Evolutionary conservation across 164 flowering plant species (phyloP), one percentile per base, ranked within the genome.

Genomic region (Sedum album): DNA sequence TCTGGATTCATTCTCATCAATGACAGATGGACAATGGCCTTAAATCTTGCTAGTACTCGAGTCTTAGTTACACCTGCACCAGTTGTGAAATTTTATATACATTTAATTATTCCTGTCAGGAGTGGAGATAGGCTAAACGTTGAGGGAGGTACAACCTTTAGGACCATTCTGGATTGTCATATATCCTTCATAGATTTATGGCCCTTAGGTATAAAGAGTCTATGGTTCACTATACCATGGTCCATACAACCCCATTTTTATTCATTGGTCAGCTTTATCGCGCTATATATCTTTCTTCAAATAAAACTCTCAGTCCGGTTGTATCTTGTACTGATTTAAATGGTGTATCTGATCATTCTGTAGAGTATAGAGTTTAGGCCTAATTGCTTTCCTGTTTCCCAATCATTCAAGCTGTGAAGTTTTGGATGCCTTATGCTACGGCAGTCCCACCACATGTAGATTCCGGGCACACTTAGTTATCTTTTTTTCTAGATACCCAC

Each of bases 161-260:
- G 60, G 60, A 25, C 60, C 60, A 25, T 55, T 55, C 31, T 55
- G 5, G 31, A 7, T 55, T 55, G 31, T 26, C 60, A 55, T 55
- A 55, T 55, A 55, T 55, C 14, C 60, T 23, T 55, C 60, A 25
- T 55, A 7, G 60, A 55, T 23, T 0, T 25, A 55, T 55, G 60
- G 60, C 28, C 60, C 55, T 55, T 55, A 8, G 60, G 60, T 21
- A 53, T 53, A 53, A 53, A 9, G 60, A 55, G 31, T 55, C 31
- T 13, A 9, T 23, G 30, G 60, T 55, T 55, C 60, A 26, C 31
- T 55, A 10, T 55, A 25, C 31, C 2, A 7, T 55, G 60, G 60
- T 55, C 60, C 60, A 55, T 55, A 23, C 60, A 55, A 21, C 60
- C n/a, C n/a, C n/a, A n/a, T n/a, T n/a, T n/a, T 57, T 57, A 57